These are phyloP conservation scores for Jacaranda mimosifolia DNA, from an alignment of 257 asterid genomes.

Conservation along the genomic window DNA sequence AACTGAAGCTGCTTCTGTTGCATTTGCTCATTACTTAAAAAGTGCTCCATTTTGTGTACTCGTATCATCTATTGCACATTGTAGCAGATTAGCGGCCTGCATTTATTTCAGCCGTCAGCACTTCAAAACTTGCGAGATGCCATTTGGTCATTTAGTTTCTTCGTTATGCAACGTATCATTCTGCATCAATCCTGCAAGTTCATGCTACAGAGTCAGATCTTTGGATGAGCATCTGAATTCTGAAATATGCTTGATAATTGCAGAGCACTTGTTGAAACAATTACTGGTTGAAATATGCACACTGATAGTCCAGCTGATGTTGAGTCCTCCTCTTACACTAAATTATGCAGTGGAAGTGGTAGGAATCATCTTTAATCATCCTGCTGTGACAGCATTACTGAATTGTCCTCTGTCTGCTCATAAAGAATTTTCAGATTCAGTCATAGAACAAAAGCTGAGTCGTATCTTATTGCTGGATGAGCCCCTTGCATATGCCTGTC, in stretches of 20 bases:
- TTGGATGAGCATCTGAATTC: conserved; percentile 58
- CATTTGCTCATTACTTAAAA: conserved; percentile 65
- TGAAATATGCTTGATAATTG: conserved; percentile 61
- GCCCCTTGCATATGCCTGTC: conserved; percentile 70
- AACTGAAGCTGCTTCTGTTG: conserved; percentile 57
- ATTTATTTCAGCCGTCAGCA: conserved; percentile 49
- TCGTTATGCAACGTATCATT: conserved; percentile 70
- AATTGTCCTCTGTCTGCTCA: conserved; percentile 60
- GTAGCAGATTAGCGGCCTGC: conserved; percentile 39
- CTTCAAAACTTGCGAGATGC: conserved; percentile 62
- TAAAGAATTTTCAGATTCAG: conserved; percentile 51
- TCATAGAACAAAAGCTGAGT: conserved; percentile 61
- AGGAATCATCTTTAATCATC: conserved; percentile 67
- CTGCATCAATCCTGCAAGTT: conserved; percentile 64
- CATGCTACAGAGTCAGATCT: conserved; percentile 46
- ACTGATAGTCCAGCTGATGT: conserved; percentile 40
- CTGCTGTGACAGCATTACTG: conserved; percentile 62
- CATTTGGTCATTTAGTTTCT: conserved; percentile 70
- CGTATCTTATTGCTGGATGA: conserved; percentile 63
- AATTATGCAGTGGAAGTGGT: conserved; percentile 62
- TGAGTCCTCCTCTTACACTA: conserved; percentile 39
- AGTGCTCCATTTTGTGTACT: conserved; percentile 71
- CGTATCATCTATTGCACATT: conserved; percentile 63
- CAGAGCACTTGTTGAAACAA: conserved; percentile 62
- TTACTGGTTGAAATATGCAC: conserved; percentile 50